Conservation (phyloP, 2,329 filamentous ascomycete species). For the Curvularia spicifera region DNA sequence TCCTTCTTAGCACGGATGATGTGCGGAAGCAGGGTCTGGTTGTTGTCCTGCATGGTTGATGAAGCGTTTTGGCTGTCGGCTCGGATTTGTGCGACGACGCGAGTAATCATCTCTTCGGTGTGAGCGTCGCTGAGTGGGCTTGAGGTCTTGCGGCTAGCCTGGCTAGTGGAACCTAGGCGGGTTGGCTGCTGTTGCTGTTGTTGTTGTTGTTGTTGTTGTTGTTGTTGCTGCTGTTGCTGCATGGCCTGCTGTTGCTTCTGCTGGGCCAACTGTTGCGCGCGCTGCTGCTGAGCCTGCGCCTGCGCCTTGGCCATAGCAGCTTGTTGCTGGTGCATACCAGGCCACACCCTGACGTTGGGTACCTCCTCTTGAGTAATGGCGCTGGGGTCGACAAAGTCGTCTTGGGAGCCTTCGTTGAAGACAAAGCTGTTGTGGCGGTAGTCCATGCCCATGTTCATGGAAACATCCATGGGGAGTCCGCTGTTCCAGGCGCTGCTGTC, state of each 20-base stretch:
- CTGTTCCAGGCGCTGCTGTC: conserved; percentile 64
- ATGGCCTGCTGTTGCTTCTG: conserved; percentile 50
- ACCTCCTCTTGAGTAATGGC: conserved; percentile 70
- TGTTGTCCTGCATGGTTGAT: conserved; percentile 60
- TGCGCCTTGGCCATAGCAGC: conserved; percentile 63
- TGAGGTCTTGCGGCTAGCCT: conserved; percentile 45
- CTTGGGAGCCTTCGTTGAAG: conserved; percentile 55
- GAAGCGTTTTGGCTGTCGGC: conserved; percentile 64
- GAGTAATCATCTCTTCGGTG: conserved; percentile 88
- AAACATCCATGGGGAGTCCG: conserved; percentile 56
- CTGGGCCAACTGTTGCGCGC: conserved; percentile 52
- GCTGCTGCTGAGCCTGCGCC: conserved; percentile 47
- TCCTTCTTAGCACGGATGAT: conserved; percentile 84
- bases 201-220: conserved; percentile 46
- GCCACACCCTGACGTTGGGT: conserved; percentile 77
- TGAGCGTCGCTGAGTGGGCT: conserved; percentile 54
- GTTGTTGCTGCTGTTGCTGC: conserved; percentile 46
- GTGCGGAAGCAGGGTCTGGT: conserved; percentile 63
- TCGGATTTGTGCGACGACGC: conserved; percentile 90
- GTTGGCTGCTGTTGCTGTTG: conserved; percentile 51
- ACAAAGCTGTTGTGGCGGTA: conserved; percentile 64
- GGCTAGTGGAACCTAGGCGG: conserved; percentile 28
- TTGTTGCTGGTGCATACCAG: conserved; percentile 90
- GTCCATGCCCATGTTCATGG: conserved; percentile 75
- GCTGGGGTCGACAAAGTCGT: conserved; percentile 74